Base-by-base conservation (phyloP, 495 filamentous ascomycete genomes). In the Cercophora sp. region DNA sequence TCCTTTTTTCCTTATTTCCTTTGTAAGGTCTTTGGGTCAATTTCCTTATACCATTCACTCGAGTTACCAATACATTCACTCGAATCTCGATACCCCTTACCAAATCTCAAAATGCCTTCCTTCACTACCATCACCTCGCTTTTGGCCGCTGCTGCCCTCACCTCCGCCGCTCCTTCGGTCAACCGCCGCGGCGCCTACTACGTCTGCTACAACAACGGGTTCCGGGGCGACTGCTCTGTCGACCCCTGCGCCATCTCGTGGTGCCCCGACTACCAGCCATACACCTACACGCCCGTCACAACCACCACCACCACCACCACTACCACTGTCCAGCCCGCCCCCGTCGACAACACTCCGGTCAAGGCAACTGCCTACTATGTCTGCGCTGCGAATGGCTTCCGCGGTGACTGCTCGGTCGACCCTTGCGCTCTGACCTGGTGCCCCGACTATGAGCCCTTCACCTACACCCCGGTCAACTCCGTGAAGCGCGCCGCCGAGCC, bases 231-330 rank as follows among this genome's bases (percentile, higher is more conserved):
- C 29, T 48, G 46, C 46, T 25, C 1, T 3, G 32, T 48, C 32
- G 46, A 48, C 32, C 46, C 46, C 46, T 48, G 46, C 31, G 46
- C 46, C 29, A 48, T 48, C 20, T 48, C 46, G 16, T 48, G 46
- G 46, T 48, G 46, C 46, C 46, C 46, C 46, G 46, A 48, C 22
- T 48, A 48, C 46, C 24, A 48, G 46, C 32, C 29, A 5, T 35
- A 15, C 46, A 48, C 46, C 19, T 48, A 48, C 32, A 22, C 24
- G 32, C 46, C 46, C 31, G 46, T 34, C 9, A 11, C 15, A 18
- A n/a, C 27, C 25, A 4, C 8, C 26, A 34, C 26, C n/a, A 24
- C 26, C 6, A 16, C 11, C 43, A n/a, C 27, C 25, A 4, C 8
- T 18, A 34, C 26, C n/a, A 24, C 43, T 3, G 43, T 18, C n/a